These are phyloP conservation scores for Cystofilobasidium bisporidii DNA, from an alignment of 768 basidiomycete species.

Conservation along the genomic window DNA sequence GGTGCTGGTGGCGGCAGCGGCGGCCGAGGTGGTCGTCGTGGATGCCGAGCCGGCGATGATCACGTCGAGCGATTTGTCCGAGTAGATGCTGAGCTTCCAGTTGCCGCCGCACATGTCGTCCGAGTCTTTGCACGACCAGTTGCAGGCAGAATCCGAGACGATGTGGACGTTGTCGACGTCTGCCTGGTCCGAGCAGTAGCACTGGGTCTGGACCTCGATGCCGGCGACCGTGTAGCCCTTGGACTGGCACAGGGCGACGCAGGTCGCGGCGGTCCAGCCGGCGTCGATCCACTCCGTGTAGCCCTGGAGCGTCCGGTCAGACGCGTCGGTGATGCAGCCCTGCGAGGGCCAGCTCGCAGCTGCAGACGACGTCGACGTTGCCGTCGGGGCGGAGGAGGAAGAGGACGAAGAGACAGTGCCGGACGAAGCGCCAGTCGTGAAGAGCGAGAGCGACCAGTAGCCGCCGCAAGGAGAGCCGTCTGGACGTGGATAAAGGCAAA, in stretches of 20 bases:
- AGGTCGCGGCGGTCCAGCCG: slow-evolving; percentile 18
- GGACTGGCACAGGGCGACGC: slow-evolving; percentile 6
- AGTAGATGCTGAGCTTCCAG: slow-evolving; percentile 25
- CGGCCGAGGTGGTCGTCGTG: background rate
- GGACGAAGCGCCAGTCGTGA: background rate
- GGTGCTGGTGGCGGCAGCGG: background rate
- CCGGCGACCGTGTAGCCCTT: slow-evolving; percentile 27
- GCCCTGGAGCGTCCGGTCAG: slow-evolving; percentile 9
- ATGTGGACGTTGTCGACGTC: background rate
- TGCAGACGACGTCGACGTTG: background rate
- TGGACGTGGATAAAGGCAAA: background rate
- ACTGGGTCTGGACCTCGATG: slow-evolving; percentile 20
- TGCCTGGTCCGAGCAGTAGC: background rate
- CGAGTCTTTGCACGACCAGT: slow-evolving; percentile 22
- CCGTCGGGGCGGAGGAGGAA: background rate
- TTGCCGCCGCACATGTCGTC: slow-evolving; percentile 18
- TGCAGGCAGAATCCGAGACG: background rate
- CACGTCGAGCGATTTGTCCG: background rate
- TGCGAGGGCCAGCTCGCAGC: slow-evolving; percentile 6
- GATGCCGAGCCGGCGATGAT: background rate
- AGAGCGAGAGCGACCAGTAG: slow-evolving; percentile 16
- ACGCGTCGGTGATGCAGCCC: slow-evolving; percentile 17
- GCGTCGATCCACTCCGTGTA: slow-evolving; percentile 7
- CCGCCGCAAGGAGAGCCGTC: slow-evolving; percentile 26
- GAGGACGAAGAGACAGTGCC: background rate